Base-by-base conservation (phyloP, 768 basidiomycete genomes). In the Amylocystis lapponica region DNA sequence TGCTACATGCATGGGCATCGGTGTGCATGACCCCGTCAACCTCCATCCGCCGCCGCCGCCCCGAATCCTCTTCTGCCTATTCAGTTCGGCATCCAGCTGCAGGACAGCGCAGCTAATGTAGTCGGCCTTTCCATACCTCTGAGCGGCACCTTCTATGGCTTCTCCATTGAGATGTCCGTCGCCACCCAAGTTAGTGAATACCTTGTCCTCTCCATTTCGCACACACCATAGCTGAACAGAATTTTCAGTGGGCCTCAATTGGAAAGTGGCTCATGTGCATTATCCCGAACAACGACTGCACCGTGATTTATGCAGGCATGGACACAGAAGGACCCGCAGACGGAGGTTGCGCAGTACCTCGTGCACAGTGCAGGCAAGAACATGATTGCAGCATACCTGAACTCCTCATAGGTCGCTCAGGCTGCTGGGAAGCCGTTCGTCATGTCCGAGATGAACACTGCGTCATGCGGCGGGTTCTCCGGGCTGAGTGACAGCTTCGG, bases 91-190 rank as follows among this genome's bases (percentile, higher is more conserved):
- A 48, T 83, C 2, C 62, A 67, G 41, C 60, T 81, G 14, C 36
- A 49, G 19, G 37, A 39, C 19, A 49, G 36, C 16, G 55, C 49
- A 12, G 44, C 39, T 5, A 40, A 46, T 41, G 47, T 48, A 30
- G 31, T 29, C 5, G 64, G 61, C 8, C 51, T 79, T 27, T 70
- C 70, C 2, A 72, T 72, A 36, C 58, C 61, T 2, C 65, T 68
- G 38, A 58, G 59, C 31, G 80, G 78, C 13, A 70, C 76, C 8
- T 87, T 86, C 55, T 72, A 78, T 43, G 85, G 83, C 3, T 86
- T 88, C 57, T 84, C 81, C 4, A 71, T 89, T 26, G 86, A 88
- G 60, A 72, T 86, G 68, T 85, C 83, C 32, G 78, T 87, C 4
- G 70, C 78, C 5, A 77, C 74, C 40, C 77, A 78, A 65, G 68